These are phyloP conservation scores for Teratosphaeria gauchensis DNA, from an alignment of 2,329 filamentous ascomycete genomes.

Conservation along the genomic window DNA sequence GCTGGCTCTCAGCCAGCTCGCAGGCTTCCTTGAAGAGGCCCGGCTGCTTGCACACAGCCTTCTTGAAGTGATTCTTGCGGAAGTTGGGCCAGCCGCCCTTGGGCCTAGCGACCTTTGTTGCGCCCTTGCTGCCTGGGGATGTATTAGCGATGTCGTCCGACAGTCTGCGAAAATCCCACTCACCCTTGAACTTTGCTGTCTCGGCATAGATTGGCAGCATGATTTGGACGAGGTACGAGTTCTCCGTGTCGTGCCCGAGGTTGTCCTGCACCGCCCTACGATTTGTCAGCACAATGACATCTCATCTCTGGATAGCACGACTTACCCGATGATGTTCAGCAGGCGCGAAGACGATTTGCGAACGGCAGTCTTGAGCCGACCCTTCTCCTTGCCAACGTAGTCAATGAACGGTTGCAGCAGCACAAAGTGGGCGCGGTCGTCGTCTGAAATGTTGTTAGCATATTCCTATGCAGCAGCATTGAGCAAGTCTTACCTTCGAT, in stretches of 20 bases:
- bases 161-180: no score
- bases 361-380: not conserved
- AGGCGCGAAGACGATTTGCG: not conserved
- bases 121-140: not conserved
- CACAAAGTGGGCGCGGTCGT: not conserved
- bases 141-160: no score
- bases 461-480: no score
- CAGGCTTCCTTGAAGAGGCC: not conserved
- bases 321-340: not conserved
- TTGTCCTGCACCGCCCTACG: no score
- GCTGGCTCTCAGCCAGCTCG: not conserved
- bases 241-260: no score
- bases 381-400: not conserved
- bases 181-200: not conserved
- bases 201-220: constrained; percentile 12
- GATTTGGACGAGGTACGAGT: constrained; percentile 4
- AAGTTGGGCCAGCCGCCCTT: not conserved
- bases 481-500: no score
- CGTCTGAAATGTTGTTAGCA: no score
- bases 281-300: no score
- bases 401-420: not conserved
- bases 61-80: not conserved
- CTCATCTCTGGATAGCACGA: no score
- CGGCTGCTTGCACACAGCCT: not conserved
- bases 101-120: not conserved